These are phyloP conservation scores for Saccharomycopsis crataegensis DNA, from an alignment of 1,139 yeast species.

Conservation along the genomic window DNA sequence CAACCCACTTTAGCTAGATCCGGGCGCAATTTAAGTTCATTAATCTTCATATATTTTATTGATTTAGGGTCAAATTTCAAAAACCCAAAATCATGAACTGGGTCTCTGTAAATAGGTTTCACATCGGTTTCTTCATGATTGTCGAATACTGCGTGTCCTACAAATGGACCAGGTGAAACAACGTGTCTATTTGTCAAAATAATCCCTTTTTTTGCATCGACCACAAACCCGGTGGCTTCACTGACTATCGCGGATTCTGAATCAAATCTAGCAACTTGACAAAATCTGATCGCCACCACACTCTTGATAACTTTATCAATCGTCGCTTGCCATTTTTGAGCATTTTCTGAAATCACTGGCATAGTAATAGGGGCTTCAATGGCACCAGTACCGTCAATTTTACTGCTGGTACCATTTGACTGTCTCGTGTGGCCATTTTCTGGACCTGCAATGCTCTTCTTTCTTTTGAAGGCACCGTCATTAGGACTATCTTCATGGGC, in stretches of 20 bases:
- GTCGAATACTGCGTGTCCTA: constrained; percentile 85
- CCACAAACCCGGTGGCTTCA: constrained; percentile 92
- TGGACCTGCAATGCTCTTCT: too few species aligned
- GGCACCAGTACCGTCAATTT: not conserved
- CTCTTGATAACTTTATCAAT: constrained; percentile 74
- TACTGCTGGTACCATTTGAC: too few species aligned
- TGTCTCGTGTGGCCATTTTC: too few species aligned
- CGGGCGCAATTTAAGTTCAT: constrained; percentile 62
- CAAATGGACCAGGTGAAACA: constrained; percentile 90
- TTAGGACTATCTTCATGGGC: too few species aligned
- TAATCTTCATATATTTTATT: constrained; percentile 66
- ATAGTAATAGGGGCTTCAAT: not conserved
- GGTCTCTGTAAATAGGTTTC: constrained; percentile 73
- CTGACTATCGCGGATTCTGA: constrained; percentile 74
- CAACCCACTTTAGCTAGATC: constrained; percentile 82
- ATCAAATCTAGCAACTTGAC: constrained; percentile 84
- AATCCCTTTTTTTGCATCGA: constrained; percentile 70
- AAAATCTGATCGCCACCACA: constrained; percentile 83
- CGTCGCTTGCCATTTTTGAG: constrained; percentile 62
- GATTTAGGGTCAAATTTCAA: constrained; percentile 64
- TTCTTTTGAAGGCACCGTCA: too few species aligned
- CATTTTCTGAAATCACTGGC: constrained; percentile 1
- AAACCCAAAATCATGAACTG: constrained; percentile 80
- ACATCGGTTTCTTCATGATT: constrained; percentile 92
- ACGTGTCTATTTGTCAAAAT: constrained; percentile 89